Evolutionary conservation across 2,329 filamentous ascomycete species (phyloP).

Genomic region (Sporothrix inflata): DNA sequence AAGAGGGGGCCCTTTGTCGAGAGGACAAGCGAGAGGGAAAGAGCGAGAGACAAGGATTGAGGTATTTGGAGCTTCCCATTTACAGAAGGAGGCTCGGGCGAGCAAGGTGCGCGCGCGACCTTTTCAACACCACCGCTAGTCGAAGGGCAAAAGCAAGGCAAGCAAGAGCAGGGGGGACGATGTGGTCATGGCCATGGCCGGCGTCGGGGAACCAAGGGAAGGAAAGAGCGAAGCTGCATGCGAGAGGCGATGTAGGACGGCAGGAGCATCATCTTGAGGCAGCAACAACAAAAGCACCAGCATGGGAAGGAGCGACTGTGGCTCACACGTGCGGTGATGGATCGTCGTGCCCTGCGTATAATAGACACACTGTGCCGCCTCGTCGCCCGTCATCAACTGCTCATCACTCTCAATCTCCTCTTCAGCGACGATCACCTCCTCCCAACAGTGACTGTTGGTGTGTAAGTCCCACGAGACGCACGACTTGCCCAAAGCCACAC

Average conservation of each 20-base stretch:
- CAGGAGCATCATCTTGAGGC: conserved; percentile 2
- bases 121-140: neutral
- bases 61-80: neutral
- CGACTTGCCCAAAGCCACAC: neutral
- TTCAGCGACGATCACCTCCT: neutral
- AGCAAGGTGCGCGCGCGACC: neutral
- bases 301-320: neutral
- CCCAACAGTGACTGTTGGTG: neutral
- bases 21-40: neutral
- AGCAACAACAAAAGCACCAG: neutral
- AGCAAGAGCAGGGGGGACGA: neutral
- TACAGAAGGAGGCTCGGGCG: neutral
- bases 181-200: neutral
- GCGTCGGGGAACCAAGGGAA: conserved; percentile 6
- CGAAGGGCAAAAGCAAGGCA: neutral
- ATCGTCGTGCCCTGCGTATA: conserved; percentile 16
- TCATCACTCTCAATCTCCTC: neutral
- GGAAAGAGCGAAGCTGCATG: conserved; percentile 16
- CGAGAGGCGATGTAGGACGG: conserved; percentile 20
- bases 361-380: conserved; percentile 13
- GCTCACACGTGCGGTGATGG: conserved; percentile 12
- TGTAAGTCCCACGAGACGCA: neutral
- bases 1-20: neutral
- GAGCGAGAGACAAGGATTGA: neutral
- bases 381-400: neutral